A percentile compares a stretch with the other conserved stretches of the same genome.
phyloP scores from a whole-genome alignment of 2,329 filamentous ascomycete species.

The Xylariaceae sp. region DNA sequence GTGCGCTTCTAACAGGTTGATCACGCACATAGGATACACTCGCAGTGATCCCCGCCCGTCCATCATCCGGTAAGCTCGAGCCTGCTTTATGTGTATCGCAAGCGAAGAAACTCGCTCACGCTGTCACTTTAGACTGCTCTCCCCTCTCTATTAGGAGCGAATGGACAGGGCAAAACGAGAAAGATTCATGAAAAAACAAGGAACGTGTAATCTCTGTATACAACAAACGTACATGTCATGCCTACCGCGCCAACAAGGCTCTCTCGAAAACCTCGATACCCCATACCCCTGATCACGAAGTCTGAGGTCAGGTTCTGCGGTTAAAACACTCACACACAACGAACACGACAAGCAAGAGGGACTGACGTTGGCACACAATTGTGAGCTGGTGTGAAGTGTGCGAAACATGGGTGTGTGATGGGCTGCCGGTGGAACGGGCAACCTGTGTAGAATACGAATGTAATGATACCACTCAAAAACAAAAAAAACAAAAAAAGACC shows the following conservation, averaged over 20 bases:
- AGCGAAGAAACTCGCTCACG: conserved; percentile 22
- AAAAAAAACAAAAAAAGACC: not conserved
- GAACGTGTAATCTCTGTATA: conserved; percentile 15
- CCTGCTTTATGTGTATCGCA: no score
- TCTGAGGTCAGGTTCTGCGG: not conserved
- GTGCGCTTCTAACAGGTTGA: conserved; percentile 1
- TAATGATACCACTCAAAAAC: conserved; percentile 25
- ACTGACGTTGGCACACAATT: conserved; percentile 13
- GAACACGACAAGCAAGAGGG: conserved; percentile 1
- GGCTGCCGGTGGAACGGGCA: conserved; percentile 1
- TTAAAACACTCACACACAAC: no score
- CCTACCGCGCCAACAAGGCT: no score
- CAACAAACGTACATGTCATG: not conserved
- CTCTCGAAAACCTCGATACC: not conserved
- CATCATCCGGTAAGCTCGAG: conserved; percentile 46
- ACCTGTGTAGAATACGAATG: conserved; percentile 25
- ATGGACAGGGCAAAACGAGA: not conserved
- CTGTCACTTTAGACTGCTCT: conserved; percentile 47
- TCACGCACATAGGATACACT: conserved; percentile 65
- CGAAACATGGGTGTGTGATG: not conserved
- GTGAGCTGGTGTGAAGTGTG: no score
- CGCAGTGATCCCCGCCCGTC: conserved; percentile 87
- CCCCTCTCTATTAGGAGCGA: conserved; percentile 52
- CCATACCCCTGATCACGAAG: not conserved
- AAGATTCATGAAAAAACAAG: not conserved